Percentiles rank a stretch among this genome's conserved stretches.
These are phyloP conservation scores for Craspedostauros australis DNA, from an alignment of 108 stramenopile genomes.

Conservation along the genomic window DNA sequence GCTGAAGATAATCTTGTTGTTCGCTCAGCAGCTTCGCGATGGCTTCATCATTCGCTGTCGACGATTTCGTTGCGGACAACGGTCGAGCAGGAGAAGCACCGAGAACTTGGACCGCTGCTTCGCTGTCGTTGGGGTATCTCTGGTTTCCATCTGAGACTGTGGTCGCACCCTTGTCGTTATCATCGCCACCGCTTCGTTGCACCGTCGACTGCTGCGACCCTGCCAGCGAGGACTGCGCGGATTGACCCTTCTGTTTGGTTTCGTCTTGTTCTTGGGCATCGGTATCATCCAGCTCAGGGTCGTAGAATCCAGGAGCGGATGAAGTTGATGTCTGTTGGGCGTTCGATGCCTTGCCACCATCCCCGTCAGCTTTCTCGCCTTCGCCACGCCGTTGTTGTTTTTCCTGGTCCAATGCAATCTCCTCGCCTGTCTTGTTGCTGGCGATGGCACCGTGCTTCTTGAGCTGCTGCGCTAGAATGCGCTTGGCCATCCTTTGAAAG, in stretches of 20 bases:
- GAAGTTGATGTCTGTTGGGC: slow-evolving; percentile 7
- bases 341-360: neutral
- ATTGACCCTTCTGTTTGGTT: slow-evolving; percentile 1
- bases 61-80: neutral
- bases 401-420: neutral
- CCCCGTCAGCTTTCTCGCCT: slow-evolving; percentile 3
- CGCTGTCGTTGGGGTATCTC: no score
- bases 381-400: neutral
- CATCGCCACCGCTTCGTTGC: no score
- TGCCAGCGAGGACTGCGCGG: no score
- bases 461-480: slow-evolving; percentile 60
- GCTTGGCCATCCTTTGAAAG: slow-evolving; percentile 63
- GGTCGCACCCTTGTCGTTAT: no score
- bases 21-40: slow-evolving; percentile 13
- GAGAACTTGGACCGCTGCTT: neutral
- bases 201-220: no score
- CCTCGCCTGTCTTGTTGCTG: slow-evolving; percentile 10
- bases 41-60: neutral
- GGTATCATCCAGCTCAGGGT: slow-evolving; percentile 27
- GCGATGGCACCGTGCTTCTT: slow-evolving; percentile 24
- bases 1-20: slow-evolving; percentile 4
- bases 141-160: no score
- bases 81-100: neutral
- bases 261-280: slow-evolving; percentile 1
- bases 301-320: slow-evolving; percentile 64